Percentiles rank a stretch among this genome's conserved stretches.
Evolutionary conservation across 148 eudicot genomes (phyloP).

Genomic region (Rhododendron williamsianum): DNA sequence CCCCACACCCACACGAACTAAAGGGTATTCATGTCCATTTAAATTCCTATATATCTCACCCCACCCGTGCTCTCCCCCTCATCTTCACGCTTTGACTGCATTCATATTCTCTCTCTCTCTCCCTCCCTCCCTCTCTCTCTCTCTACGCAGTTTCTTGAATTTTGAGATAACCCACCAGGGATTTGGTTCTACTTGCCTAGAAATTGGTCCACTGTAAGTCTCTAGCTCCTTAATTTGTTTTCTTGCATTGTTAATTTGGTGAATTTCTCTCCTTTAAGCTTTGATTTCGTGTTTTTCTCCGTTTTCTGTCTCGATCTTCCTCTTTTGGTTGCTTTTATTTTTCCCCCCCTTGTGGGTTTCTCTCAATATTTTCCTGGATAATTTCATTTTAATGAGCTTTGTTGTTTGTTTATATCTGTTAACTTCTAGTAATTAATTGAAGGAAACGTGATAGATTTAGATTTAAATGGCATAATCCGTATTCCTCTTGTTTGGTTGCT

Average conservation of each 20-base stretch:
- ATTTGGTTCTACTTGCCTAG: background rate
- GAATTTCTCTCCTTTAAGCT: background rate
- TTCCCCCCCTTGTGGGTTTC: background rate
- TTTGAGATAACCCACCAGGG: background rate
- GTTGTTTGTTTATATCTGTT: background rate
- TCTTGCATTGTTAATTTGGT: background rate
- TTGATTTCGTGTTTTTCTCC: background rate
- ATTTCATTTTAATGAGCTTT: background rate
- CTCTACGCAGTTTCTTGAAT: background rate
- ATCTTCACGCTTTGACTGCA: background rate
- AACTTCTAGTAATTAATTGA: background rate
- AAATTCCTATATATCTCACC: conserved; percentile 21
- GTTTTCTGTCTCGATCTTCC: background rate
- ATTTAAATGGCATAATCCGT: background rate
- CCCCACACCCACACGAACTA: conserved; percentile 22
- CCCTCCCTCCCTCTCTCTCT: background rate
- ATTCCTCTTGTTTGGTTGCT: background rate
- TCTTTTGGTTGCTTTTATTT: background rate
- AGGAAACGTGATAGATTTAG: background rate
- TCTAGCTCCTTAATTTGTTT: background rate
- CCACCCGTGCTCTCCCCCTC: conserved; percentile 12
- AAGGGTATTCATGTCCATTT: conserved; percentile 35
- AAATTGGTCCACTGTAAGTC: conserved; percentile 13
- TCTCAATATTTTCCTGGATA: background rate
- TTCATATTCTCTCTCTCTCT: background rate